A percentile compares a stretch with the other conserved stretches of the same genome.
phyloP scores from a whole-genome alignment of 129 eudicot species.

The Escallonia herrerae region DNA sequence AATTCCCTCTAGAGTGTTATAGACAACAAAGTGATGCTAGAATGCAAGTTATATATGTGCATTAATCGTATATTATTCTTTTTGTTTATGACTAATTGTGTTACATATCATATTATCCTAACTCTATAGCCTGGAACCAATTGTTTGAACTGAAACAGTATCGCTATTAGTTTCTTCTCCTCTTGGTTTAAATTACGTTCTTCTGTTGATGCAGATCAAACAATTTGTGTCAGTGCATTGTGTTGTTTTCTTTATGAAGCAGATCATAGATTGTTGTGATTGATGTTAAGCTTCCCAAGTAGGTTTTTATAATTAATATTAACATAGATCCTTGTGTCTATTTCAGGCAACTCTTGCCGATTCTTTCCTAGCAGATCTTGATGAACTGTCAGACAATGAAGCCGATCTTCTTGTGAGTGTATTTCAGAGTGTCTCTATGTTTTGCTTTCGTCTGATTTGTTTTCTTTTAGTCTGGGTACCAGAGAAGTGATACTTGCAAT shows the following conservation, averaged over 20 bases:
- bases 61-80: no score
- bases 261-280: not conserved
- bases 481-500: no score
- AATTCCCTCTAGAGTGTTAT: no score
- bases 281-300: not conserved
- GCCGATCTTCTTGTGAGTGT: constrained; percentile 55
- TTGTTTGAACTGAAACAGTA: no score
- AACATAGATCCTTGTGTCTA: not conserved
- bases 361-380: constrained; percentile 97
- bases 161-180: no score
- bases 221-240: not conserved
- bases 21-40: no score
- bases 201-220: no score
- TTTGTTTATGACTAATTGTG: no score
- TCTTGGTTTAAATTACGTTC: no score
- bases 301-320: not conserved
- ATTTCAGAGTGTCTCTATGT: not conserved
- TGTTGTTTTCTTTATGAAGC: not conserved
- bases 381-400: constrained; percentile 89
- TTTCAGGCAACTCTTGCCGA: constrained; percentile 90
- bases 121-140: no score
- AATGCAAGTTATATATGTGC: no score
- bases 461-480: not conserved
- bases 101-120: no score
- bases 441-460: not conserved